phyloP scores from a whole-genome alignment of 306 rosid genomes.

The Pyrus betulifolia region DNA sequence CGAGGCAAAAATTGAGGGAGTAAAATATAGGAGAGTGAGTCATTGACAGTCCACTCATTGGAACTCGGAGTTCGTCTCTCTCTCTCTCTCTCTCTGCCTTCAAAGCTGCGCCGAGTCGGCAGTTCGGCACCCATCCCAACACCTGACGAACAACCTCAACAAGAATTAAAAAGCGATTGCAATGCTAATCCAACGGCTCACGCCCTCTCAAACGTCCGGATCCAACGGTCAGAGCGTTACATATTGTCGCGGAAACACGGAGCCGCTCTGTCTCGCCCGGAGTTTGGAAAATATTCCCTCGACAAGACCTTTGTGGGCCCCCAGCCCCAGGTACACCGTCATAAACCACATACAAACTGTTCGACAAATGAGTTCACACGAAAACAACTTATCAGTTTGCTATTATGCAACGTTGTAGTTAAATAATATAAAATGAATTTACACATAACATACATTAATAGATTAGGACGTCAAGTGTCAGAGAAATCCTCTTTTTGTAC shows the following conservation, averaged over 20 bases:
- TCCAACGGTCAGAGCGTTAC: slow-evolving; percentile 2
- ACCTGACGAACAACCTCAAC: background rate
- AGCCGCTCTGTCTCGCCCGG: slow-evolving; percentile 56
- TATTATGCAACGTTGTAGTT: too few species aligned
- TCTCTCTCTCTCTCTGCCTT: background rate
- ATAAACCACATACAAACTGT: background rate
- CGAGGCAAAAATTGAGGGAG: background rate
- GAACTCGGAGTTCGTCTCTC: background rate
- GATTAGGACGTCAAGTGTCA: too few species aligned
- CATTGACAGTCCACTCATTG: background rate
- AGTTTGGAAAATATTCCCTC: slow-evolving; percentile 45
- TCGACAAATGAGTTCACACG: too few species aligned
- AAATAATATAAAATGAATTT: too few species aligned
- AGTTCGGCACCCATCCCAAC: background rate
- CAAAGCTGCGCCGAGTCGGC: background rate
- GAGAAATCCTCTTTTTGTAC: too few species aligned
- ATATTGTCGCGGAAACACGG: slow-evolving; percentile 52
- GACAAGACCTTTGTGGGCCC: background rate
- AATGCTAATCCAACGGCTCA: background rate
- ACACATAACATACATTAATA: too few species aligned
- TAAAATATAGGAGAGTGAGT: background rate
- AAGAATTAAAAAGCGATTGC: background rate
- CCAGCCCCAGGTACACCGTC: slow-evolving; percentile 7
- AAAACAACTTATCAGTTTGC: too few species aligned
- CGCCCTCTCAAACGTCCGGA: background rate